Evolutionary conservation across 2,329 filamentous ascomycete species (phyloP), one percentile per base, ranked within the genome.

Genomic region (Chaetomiaceae sp.): DNA sequence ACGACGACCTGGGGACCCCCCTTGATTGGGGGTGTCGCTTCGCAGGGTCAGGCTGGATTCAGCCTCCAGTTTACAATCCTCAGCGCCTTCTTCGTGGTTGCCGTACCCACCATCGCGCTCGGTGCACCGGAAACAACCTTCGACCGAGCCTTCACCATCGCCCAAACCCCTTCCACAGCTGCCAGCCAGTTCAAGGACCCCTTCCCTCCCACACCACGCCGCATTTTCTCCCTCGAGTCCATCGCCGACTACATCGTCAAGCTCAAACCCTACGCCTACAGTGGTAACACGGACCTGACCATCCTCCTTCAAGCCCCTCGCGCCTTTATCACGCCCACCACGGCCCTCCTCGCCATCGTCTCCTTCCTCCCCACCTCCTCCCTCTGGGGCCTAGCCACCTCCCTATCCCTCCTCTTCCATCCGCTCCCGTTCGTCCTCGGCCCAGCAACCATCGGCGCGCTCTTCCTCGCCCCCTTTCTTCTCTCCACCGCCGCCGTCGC

Each of bases 1-100:
- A 66, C 72, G 9, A 73, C 74, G 4, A 79, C 74, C 1, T 81
- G 79, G 75, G 78, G 79, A 32, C 69, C 74, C 0, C 80, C 80
- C 0, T 67, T 83, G 4, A 61, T 82, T 5, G 77, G 78, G 16
- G 79, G 80, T 2, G 69, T 75, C 20, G 69, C 74, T 33, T 77
- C 77, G 0, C 67, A 68, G 45, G 65, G 67, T 14, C 58, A 62
- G 1, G 58, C 65, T 29, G 72, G 73, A 6, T 76, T 76, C 62
- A 69, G 69, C 11, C 65, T 74, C 21, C 77, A 78, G 53, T 81
- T 80, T 56, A 72, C 74, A 54, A 72, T 82, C 42, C 69, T 82
- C 56, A 75, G 70, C 61, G 65, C 69, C 37, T 75, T 82, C 54
- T 69, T 78, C 51, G 65, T 72, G 5, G 40, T 76, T 21, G 72